Conservation (phyloP, 768 basidiomycete genomes). For the Russula lepida region DNA sequence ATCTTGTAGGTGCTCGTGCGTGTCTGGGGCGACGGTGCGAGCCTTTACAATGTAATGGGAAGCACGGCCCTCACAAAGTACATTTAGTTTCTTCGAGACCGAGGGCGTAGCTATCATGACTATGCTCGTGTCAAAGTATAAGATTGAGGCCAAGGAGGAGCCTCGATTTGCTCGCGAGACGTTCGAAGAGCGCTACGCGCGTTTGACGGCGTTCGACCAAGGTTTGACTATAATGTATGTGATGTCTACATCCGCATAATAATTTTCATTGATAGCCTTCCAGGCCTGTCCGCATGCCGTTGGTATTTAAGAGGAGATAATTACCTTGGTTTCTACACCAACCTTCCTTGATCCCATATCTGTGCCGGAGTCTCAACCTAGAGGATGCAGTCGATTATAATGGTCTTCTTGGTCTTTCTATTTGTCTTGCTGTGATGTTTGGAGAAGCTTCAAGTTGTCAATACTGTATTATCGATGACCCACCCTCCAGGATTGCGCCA, state of each 20-base stretch:
- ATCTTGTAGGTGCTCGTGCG: conserved; percentile 12
- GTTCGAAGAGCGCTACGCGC: conserved; percentile 35
- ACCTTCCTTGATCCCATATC: neutral
- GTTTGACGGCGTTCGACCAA: neutral
- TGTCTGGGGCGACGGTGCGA: conserved; percentile 22
- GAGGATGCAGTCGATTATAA: neutral
- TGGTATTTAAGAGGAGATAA: conserved; percentile 20
- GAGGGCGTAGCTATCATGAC: conserved; percentile 41
- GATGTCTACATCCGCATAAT: neutral
- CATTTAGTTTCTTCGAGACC: conserved; percentile 40
- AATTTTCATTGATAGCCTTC: neutral
- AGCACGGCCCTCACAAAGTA: neutral
- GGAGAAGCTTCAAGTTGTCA: neutral
- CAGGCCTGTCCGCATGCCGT: conserved; percentile 18
- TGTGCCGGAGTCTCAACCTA: neutral
- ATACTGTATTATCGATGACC: neutral
- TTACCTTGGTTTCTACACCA: neutral
- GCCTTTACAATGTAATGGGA: neutral
- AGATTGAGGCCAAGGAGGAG: conserved; percentile 42
- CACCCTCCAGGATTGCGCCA: neutral
- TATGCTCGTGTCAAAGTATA: conserved; percentile 38
- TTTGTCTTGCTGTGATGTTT: neutral
- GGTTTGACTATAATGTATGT: conserved; percentile 6
- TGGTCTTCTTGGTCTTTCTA: neutral
- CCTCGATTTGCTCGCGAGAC: conserved; percentile 37